Evolutionary conservation across 2,329 filamentous ascomycete species (phyloP), one percentile per base, ranked within the genome.

Genomic region (Penicillium polonicum): DNA sequence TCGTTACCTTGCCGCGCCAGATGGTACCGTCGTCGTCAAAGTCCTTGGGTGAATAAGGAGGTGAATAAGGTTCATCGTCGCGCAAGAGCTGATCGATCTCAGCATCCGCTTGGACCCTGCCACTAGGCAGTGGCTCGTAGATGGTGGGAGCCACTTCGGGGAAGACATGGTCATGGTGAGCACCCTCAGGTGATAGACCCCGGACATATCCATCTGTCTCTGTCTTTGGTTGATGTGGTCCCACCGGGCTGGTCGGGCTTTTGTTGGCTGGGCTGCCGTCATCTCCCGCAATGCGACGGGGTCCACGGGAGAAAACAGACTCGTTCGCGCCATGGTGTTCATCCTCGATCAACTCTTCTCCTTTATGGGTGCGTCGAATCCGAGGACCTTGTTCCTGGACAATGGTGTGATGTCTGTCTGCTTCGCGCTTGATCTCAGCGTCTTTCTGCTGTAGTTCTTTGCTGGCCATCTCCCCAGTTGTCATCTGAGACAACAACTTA

Each of bases 311-410:
- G 57, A 80, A 79, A 35, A 80, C 74, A 7, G 79, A 78, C 59
- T 82, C 80, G 29, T 75, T 74, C 35, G 76, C 70, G 41, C 76
- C 76, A 58, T 70, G 69, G 60, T 81, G 81, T 35, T 95, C 91
- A 45, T 89, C 86, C 60, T 93, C 92, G 17, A 97, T 83, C 17
- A 96, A 75, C 71, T 97, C 94, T 58, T 97, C 92, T 13, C 94
- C 94, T 74, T 97, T 97, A 78, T 97, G 93, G 2, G 93, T 97
- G 65, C 90, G 87, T 67, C 92, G 85, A 56, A 97, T 88, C 3
- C 92, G 86, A 4, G 92, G 89, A 1, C 85, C 91, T 48, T 85
- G 83, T 21, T 90, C 85, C 15, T 91, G 85, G 59, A 93, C 87
- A 35, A 96, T 83, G 46, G 94, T 92, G 45, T 93, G 90, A 60